These are phyloP conservation scores for Endoconidiophora laricicola DNA, from an alignment of 2,329 filamentous ascomycete genomes.

Conservation along the genomic window DNA sequence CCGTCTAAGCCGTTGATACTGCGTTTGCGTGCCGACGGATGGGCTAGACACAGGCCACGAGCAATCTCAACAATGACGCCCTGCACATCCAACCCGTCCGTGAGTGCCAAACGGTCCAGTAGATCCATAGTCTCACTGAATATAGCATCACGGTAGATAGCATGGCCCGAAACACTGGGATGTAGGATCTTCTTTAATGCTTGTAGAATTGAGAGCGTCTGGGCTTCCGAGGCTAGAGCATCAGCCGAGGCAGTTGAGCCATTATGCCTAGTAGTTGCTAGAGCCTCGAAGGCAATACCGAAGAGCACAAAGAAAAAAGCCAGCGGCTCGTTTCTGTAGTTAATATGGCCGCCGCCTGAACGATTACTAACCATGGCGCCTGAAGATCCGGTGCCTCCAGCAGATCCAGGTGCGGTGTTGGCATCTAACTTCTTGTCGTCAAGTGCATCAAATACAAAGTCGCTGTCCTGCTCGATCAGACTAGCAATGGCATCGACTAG, in stretches of 20 bases:
- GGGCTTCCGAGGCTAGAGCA: slow-evolving; percentile 51
- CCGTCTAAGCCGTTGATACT: slow-evolving; percentile 11
- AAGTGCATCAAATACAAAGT: slow-evolving; percentile 90
- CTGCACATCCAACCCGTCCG: slow-evolving; percentile 77
- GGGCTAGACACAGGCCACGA: slow-evolving; percentile 72
- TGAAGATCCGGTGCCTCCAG: background rate
- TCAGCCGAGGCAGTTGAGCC: slow-evolving; percentile 30
- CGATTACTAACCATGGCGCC: background rate
- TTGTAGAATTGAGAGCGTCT: slow-evolving; percentile 74
- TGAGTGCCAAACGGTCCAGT: slow-evolving; percentile 79
- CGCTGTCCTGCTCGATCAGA: slow-evolving; percentile 91
- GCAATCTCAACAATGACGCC: slow-evolving; percentile 88
- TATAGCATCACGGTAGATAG: slow-evolving; percentile 88
- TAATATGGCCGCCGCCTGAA: slow-evolving; percentile 51
- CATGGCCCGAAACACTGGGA: slow-evolving; percentile 86
- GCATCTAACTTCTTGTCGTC: slow-evolving; percentile 59
- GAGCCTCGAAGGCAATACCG: slow-evolving; percentile 86
- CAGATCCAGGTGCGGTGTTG: slow-evolving; percentile 25
- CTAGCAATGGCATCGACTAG: slow-evolving; percentile 95
- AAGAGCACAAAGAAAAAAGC: slow-evolving; percentile 99
- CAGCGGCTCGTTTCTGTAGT: slow-evolving; percentile 93
- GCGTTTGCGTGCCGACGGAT: slow-evolving; percentile 60
- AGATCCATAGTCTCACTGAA: slow-evolving; percentile 97
- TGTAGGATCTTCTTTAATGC: slow-evolving; percentile 90
- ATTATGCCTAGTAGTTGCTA: slow-evolving; percentile 48